Base-by-base conservation (phyloP, 2,329 filamentous ascomycete species). In the Xylogone sp. region DNA sequence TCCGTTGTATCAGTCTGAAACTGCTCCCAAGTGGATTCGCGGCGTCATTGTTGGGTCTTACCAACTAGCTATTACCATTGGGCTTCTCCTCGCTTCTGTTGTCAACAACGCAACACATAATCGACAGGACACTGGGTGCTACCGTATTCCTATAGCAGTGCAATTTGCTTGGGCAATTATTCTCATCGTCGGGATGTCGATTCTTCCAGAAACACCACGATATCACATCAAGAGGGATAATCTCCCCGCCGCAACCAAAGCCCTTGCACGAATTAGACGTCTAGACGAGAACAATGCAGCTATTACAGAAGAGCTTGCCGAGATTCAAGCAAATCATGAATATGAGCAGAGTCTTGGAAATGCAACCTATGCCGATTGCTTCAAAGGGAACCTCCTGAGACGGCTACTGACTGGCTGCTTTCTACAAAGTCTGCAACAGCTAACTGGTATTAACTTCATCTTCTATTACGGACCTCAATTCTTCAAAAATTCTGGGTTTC, bases 191-290 rank as follows among this genome's bases (percentile, higher is more conserved):
- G 87, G 87, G 50, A 81, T 90, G 73, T 53, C 86, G 22, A 53
- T 88, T 49, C 77, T 91, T 1, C 87, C 87, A 7, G 87, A 91
- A 65, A 88, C 87, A 0, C 87, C 87, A 1, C 81, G 87, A 20
- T 91, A 75, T 67, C 71, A 87, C 16, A 83, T 90, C 69, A 87
- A 84, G 68, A 72, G 72, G 45, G 78, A 77, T 50, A 70, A 75
- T 34, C 66, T 70, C 24, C 78, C 81, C 2, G 67, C 75, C 47
- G 85, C 85, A 1, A 77, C 81, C 4, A 69, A 65, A n/a, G 68
- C 84, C 3, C 75, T 90, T 1, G 71, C 76, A 44, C 75, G 69
- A 44, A 76, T 90, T 18, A 83, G 87, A 47, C 77, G 85, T 12
- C 75, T 89, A 1, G 70, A 75, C 0, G 56, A 71, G 2, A 77